A percentile compares a stretch with the other conserved stretches of the same genome.
Evolutionary conservation across 108 stramenopile genomes (phyloP).

Genomic region (Nitzschia palea): DNA sequence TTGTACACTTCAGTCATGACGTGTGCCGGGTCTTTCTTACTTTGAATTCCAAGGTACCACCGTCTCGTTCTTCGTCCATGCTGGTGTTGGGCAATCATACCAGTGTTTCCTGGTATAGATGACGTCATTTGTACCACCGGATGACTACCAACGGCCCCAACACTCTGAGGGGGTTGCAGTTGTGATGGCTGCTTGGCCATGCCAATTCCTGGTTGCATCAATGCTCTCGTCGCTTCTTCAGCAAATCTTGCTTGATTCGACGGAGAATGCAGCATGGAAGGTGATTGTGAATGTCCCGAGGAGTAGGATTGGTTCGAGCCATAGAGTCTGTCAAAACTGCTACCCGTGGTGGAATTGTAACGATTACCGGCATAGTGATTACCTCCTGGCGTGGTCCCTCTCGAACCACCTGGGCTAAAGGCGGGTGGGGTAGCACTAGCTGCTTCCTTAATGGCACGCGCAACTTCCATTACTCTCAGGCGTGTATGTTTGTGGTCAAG

Average conservation of each 20-base stretch:
- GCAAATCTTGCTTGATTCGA: conserved; percentile 66
- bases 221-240: conserved; percentile 76
- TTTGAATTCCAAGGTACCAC: conserved; percentile 99
- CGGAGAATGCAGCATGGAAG: conserved; percentile 33
- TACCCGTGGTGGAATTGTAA: conserved; percentile 23
- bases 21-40: conserved; percentile 98
- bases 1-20: conserved; percentile 99
- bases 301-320: conserved; percentile 36
- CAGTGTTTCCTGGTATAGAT: conserved; percentile 88
- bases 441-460: conserved; percentile 87
- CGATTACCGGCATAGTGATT: conserved; percentile 48
- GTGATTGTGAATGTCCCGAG: conserved; percentile 41
- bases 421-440: conserved; percentile 91
- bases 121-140: conserved; percentile 87
- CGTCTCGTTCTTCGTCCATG: conserved; percentile 87
- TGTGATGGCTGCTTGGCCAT: conserved; percentile 37
- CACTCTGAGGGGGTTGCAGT: conserved; percentile 43
- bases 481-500: conserved; percentile 96
- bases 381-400: conserved; percentile 85
- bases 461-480: conserved; percentile 92
- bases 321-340: conserved; percentile 49
- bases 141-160: conserved; percentile 50
- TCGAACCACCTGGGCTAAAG: conserved; percentile 81
- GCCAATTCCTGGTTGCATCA: conserved; percentile 67
- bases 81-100: conserved; percentile 91